Conservation (phyloP, 163 green algal genomes). For the Chlorella variabilis region DNA sequence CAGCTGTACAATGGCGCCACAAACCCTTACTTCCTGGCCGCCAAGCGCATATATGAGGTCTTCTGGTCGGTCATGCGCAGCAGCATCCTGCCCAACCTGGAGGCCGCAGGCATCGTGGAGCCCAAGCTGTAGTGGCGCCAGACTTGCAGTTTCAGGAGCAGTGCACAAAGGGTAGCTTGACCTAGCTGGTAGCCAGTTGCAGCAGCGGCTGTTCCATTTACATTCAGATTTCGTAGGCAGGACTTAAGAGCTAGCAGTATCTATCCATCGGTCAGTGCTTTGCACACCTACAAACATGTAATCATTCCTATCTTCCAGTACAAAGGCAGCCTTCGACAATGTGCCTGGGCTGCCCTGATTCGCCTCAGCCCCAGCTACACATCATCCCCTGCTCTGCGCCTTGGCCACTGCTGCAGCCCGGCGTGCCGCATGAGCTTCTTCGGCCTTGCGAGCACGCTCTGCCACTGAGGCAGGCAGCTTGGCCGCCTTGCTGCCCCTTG, state of each 20-base stretch:
- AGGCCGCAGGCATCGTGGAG: conserved; percentile 26
- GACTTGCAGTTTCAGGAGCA: background rate
- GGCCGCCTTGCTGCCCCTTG: background rate
- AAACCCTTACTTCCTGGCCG: conserved; percentile 35
- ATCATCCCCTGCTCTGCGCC: background rate
- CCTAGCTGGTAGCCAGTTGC: no score
- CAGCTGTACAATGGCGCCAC: conserved; percentile 31
- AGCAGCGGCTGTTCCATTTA: no score
- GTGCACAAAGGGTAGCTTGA: no score
- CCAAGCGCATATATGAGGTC: conserved; percentile 17
- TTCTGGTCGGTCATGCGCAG: conserved; percentile 31
- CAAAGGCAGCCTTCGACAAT: no score
- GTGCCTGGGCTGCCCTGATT: background rate
- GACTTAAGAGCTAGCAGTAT: no score
- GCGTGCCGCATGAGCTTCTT: background rate
- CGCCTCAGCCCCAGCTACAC: no score
- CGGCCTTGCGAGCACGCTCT: background rate
- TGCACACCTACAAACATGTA: no score
- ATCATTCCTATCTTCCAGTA: no score
- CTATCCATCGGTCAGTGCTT: no score
- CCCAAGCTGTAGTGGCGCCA: conserved; percentile 16
- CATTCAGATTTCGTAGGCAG: no score
- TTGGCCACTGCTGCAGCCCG: background rate
- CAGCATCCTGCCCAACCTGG: conserved; percentile 18
- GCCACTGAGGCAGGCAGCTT: background rate